Evolutionary conservation across 257 asterid genomes (phyloP).

Genomic region (Nicotiana tomentosiformis): DNA sequence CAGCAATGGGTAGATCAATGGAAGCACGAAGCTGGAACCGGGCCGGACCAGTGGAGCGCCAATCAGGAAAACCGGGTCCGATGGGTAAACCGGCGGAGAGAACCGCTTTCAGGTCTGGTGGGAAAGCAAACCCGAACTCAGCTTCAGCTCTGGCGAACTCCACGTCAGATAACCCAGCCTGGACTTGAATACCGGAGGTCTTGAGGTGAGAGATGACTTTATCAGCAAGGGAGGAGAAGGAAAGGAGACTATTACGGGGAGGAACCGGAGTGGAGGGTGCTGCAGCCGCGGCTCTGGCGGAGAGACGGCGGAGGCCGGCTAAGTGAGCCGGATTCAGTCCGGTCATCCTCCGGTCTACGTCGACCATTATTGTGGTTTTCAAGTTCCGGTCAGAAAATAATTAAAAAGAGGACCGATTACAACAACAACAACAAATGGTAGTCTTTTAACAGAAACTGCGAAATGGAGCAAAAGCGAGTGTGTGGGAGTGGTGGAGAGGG

Average conservation of each 20-base stretch:
- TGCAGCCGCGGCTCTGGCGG: conserved; percentile 83
- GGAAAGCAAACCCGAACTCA: conserved; percentile 77
- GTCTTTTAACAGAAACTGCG: neutral
- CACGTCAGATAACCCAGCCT: conserved; percentile 61
- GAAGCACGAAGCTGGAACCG: conserved; percentile 81
- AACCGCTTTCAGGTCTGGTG: conserved; percentile 85
- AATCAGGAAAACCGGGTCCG: conserved; percentile 88
- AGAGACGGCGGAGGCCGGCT: conserved; percentile 93
- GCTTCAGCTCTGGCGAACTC: conserved; percentile 93
- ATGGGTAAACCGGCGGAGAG: conserved; percentile 75
- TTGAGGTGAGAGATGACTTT: conserved; percentile 65
- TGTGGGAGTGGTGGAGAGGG: neutral
- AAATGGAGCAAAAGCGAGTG: neutral
- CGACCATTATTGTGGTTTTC: conserved; percentile 51
- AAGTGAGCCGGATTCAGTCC: conserved; percentile 82
- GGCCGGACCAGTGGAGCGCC: conserved; percentile 74
- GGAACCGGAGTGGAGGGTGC: conserved; percentile 74
- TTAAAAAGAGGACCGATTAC: neutral
- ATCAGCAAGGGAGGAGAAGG: conserved; percentile 67
- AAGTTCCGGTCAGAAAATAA: neutral
- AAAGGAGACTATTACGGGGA: conserved; percentile 77
- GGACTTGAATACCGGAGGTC: conserved; percentile 51
- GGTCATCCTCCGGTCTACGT: conserved; percentile 93
- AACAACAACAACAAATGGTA: neutral
- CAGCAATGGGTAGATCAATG: conserved; percentile 73